Base-by-base conservation (phyloP, 192 early-diverging fungal genomes). In the Coemansia sp. region DNA sequence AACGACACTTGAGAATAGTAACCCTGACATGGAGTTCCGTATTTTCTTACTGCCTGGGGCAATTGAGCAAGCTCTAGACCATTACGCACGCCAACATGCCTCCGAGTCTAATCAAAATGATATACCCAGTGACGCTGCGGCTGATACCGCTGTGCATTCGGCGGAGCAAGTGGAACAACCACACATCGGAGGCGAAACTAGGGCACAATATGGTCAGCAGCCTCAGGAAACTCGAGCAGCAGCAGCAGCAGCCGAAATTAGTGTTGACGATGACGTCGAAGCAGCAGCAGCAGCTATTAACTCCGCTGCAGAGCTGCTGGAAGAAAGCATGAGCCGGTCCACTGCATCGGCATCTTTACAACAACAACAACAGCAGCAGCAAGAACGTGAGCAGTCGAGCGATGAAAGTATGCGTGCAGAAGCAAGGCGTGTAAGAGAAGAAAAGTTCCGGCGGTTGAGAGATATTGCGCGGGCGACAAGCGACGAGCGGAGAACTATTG, bases 41-140 rank as follows among this genome's bases (percentile, higher is more conserved):
- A 60, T 77, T 64, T 77, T 77, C 40, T 40, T 77, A 40, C 55
- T 77, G 34, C 73, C 73, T 1, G 67, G 64, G 1, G 67, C 73
- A 3, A 77, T 77, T 15, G 73, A 77, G 25, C 67, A 67, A 25
- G 67, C 67, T 4, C 53, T 77, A 2, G 67, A 43, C 15, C 55
- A 58, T 2, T 69, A 70, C 33, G 54, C 44, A 27, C n/a, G 62
- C 7, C 18, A 43, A 46, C 37, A 45, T 51, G 37, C 3, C 42
- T 19, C 38, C 23, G 48, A 38, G 17, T 25, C 42, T 10, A 37
- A 37, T 37, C 34, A 37, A 10, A 23, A 15, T 15, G 17, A 10
- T 6, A 14, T 4, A 21, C 30, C 46, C 41, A 57, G 18, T 12
- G 47, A n/a, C 8, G 15, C 13, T 17, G 23, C 47, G 7, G 45